Conservation (phyloP, 2,329 filamentous ascomycete genomes). For the Hirsutella rhossiliensis region DNA sequence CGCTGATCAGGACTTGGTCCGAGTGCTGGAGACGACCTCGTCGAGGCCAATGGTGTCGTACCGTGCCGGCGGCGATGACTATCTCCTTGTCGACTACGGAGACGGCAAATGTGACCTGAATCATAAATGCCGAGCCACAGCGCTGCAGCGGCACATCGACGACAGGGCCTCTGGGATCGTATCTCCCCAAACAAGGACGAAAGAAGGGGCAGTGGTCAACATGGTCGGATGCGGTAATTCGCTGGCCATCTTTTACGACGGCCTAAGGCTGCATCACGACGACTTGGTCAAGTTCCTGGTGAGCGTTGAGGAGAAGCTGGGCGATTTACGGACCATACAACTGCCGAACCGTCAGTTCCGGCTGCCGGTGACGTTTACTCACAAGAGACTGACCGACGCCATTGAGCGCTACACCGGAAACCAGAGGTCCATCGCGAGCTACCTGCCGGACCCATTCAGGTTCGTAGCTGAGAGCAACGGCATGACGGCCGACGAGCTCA, state of each 20-base stretch:
- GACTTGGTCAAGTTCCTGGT: background rate
- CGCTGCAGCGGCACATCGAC: background rate
- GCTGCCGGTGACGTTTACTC: background rate
- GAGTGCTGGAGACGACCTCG: background rate
- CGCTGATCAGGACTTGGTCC: background rate
- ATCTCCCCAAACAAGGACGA: background rate
- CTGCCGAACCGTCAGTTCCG: conserved; percentile 1
- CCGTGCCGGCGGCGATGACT: background rate
- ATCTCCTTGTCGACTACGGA: background rate
- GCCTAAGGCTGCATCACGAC: background rate
- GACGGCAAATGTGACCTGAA: background rate
- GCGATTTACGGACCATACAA: background rate
- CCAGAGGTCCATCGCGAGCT: background rate
- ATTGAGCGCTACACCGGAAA: background rate
- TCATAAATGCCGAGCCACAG: background rate
- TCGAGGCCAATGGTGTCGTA: background rate
- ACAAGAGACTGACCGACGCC: background rate
- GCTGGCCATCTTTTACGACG: background rate
- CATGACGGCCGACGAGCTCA: background rate
- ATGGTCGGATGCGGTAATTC: background rate
- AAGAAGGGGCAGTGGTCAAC: background rate
- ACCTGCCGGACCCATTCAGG: background rate
- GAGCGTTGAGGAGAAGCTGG: background rate
- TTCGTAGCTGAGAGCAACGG: background rate
- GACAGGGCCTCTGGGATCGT: background rate